Percentiles rank a stretch among this genome's conserved stretches.
Evolutionary conservation across 208 protist genomes (phyloP).

Genomic region (Leishmania amazonensis): DNA sequence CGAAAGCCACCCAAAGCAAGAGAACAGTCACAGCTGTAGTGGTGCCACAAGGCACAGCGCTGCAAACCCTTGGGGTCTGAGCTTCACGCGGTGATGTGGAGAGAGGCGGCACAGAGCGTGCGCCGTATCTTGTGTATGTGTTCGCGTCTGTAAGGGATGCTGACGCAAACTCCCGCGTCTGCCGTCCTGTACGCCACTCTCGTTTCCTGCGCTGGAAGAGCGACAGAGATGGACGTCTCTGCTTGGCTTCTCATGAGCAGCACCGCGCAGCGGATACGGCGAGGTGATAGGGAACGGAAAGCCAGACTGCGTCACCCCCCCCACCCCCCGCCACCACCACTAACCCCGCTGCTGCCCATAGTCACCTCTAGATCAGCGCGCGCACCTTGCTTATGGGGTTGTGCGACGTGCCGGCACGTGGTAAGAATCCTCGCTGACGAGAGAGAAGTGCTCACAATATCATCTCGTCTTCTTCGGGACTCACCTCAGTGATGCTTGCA

Average conservation of each 20-base stretch:
- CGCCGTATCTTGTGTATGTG: background rate
- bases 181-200: background rate
- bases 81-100: background rate
- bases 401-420: background rate
- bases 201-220: background rate
- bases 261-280: background rate
- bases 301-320: background rate
- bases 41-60: background rate
- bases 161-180: background rate
- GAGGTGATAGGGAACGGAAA: background rate
- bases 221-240: background rate
- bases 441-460: background rate
- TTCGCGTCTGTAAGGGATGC: background rate
- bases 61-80: background rate
- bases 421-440: background rate
- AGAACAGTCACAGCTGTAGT: background rate
- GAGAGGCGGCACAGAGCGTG: background rate
- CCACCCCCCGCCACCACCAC: background rate
- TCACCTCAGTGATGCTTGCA: slow-evolving; percentile 9
- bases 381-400: background rate
- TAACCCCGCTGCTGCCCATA: background rate
- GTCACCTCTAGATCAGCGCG: background rate
- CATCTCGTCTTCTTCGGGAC: slow-evolving; percentile 11
- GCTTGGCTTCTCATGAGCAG: background rate
- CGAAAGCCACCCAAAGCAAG: background rate